A percentile compares a stretch with the other conserved stretches of the same genome.
Conservation (phyloP, 805 yeast species). For the Cyberlindnera euphorbiiphila region DNA sequence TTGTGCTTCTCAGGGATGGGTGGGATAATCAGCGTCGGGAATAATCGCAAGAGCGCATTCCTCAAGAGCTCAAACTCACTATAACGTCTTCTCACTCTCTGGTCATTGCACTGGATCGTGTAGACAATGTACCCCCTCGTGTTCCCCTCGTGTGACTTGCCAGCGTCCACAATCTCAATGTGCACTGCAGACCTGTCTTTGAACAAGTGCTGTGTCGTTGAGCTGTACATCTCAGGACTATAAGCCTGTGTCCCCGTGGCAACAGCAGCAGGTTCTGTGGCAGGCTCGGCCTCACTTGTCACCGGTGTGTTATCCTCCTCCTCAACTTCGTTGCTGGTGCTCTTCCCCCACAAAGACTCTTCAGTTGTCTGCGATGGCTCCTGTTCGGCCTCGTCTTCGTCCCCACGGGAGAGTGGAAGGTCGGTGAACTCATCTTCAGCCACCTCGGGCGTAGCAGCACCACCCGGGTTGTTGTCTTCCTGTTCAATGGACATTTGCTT, state of each 20-base stretch:
- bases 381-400: slow-evolving; percentile 14
- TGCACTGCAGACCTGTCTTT: slow-evolving; percentile 18
- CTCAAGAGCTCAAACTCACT: slow-evolving; percentile 88
- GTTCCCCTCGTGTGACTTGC: slow-evolving; percentile 78
- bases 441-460: slow-evolving; percentile 18
- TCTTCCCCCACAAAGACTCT: not conserved
- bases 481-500: slow-evolving; percentile 19
- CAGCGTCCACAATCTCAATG: slow-evolving; percentile 70
- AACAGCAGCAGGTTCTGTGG: slow-evolving; percentile 3
- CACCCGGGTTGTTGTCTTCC: slow-evolving; percentile 27
- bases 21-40: slow-evolving; percentile 82
- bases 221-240: slow-evolving; percentile 26
- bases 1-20: slow-evolving; percentile 90
- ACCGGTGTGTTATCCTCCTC: slow-evolving; percentile 4
- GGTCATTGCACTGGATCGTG: slow-evolving; percentile 62
- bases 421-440: slow-evolving; percentile 27
- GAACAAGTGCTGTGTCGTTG: slow-evolving; percentile 22
- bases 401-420: slow-evolving; percentile 23
- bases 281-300: slow-evolving; percentile 1
- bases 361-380: not conserved
- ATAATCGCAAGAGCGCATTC: slow-evolving; percentile 61
- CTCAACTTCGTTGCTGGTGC: not conserved
- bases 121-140: slow-evolving; percentile 78
- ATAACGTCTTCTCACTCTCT: slow-evolving; percentile 75
- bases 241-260: slow-evolving; percentile 24